A percentile compares a stretch with the other conserved stretches of the same genome.
These are phyloP conservation scores for Candida adriatica DNA, from an alignment of 805 yeast genomes.

Conservation along the genomic window DNA sequence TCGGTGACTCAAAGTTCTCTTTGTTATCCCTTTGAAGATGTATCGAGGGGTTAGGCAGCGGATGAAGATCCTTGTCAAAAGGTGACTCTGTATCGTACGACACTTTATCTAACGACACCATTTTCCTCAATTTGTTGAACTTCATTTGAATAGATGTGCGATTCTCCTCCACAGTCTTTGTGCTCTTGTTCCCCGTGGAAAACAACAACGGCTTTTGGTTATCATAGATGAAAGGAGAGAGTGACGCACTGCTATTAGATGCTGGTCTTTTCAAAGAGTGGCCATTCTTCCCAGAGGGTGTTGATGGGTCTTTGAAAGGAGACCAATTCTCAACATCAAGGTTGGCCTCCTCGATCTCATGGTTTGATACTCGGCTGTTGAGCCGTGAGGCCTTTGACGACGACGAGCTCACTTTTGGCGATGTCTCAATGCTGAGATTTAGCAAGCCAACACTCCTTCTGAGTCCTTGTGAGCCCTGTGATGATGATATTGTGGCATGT, in stretches of 20 bases:
- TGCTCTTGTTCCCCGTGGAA: conserved; percentile 12
- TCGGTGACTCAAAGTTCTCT: conserved; percentile 18
- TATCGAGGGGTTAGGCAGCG: conserved; percentile 23
- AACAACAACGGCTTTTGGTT: conserved; percentile 20
- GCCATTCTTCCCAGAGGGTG: conserved; percentile 16
- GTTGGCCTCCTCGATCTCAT: conserved; percentile 17
- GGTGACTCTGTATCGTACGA: conserved; percentile 16
- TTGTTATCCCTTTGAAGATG: conserved; percentile 13
- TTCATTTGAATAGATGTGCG: conserved; percentile 23
- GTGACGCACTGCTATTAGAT: conserved; percentile 19
- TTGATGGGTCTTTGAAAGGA: conserved; percentile 23
- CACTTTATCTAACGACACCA: conserved; percentile 21
- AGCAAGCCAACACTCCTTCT: conserved; percentile 48
- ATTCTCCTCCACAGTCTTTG: conserved; percentile 23
- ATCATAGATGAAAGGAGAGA: conserved; percentile 24
- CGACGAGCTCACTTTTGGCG: conserved; percentile 19
- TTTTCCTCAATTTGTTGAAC: conserved; percentile 23
- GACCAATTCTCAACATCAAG: conserved; percentile 26
- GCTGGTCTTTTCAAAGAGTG: conserved; percentile 24
- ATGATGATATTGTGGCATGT: conserved; percentile 17
- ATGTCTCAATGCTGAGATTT: conserved; percentile 39
- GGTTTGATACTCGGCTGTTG: conserved; percentile 14
- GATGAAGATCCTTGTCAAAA: conserved; percentile 18
- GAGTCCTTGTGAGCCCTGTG: conserved; percentile 27
- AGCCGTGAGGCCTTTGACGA: conserved; percentile 19